Base-by-base conservation (phyloP, 441 rosid genomes). In the Populus hybrid region DNA sequence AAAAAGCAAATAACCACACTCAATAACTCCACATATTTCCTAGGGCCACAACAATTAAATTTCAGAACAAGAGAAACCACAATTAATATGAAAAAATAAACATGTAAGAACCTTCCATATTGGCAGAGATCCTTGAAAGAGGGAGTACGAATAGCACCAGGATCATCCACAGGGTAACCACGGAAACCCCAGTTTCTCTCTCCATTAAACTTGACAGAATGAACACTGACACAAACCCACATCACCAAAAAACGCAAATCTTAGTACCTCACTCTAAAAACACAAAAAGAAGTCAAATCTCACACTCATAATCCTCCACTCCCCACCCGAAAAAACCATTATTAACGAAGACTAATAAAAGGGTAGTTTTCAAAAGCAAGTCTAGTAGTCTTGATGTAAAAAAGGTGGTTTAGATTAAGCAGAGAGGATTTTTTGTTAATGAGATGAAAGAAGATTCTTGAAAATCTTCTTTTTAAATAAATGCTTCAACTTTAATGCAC, bases 121-220 rank as follows among this genome's bases (percentile, higher is more conserved):
- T 84, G 33, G 86, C 84, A 16, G 81, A 81, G 84, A 76, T 76
- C 82, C 66, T 71, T 18, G 84, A 75, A 35, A 78, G 21, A 21
- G 77, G 70, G 64, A 38, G 78, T 29, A 23, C 9, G 65, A 23
- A 23, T 63, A 66, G 78, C 69, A 71, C 75, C 74, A 79, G 77
- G 76, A 81, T 45, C 66, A 77, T 76, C 86, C 76, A 81, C 36
- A 67, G 65, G 64, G 81, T 53, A 56, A 67, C 64, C 66, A 67
- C 2, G 23, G 28, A 69, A 80, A 68, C 53, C 69, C 73, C 75
- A 74, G 74, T 69, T 28, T 74, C 61, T 50, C 35, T 70, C 76
- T 76, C 83, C 86, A 83, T 83, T 50, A 73, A 80, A 61, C 71
- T 76, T 69, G 69, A 53, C 53, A 76, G 35, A 65, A 18, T 10